phyloP scores from a whole-genome alignment of 345 rosid species.

The Ceriops zippeliana region DNA sequence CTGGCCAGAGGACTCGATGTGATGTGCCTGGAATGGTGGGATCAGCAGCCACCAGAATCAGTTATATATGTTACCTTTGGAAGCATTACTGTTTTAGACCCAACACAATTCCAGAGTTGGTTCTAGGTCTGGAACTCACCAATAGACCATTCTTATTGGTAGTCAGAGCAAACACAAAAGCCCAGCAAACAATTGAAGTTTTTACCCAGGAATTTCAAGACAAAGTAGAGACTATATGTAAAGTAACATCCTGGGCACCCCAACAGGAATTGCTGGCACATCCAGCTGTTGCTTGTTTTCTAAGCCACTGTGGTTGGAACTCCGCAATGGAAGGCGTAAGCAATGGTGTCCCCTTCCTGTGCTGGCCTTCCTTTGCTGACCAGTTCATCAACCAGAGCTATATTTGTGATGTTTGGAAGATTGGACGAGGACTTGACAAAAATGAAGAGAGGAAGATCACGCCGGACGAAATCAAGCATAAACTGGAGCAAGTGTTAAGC shows the following conservation, averaged over 20 bases:
- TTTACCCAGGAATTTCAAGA: constrained; percentile 1
- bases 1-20: constrained; percentile 6
- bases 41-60: constrained; percentile 14
- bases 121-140: constrained; percentile 15
- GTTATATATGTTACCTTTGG: constrained; percentile 19
- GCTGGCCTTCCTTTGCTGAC: constrained; percentile 30
- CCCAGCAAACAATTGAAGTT: neutral
- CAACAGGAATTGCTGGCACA: constrained; percentile 16
- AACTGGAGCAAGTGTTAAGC: constrained; percentile 29
- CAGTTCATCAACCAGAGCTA: constrained; percentile 21
- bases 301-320: constrained; percentile 26
- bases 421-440: constrained; percentile 28
- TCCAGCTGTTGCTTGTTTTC: constrained; percentile 16
- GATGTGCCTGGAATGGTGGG: constrained; percentile 18
- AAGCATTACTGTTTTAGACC: neutral
- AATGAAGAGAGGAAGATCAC: constrained; percentile 24
- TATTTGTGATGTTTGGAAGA: constrained; percentile 27
- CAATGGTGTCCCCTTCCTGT: constrained; percentile 21
- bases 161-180: neutral
- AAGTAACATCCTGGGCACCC: constrained; percentile 10
- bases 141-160: constrained; percentile 20
- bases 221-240: neutral
- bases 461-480: constrained; percentile 26
- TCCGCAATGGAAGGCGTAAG: constrained; percentile 17
- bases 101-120: constrained; percentile 17